phyloP scores from a whole-genome alignment of 179 eudicot genomes.

The Gypsophila paniculata region DNA sequence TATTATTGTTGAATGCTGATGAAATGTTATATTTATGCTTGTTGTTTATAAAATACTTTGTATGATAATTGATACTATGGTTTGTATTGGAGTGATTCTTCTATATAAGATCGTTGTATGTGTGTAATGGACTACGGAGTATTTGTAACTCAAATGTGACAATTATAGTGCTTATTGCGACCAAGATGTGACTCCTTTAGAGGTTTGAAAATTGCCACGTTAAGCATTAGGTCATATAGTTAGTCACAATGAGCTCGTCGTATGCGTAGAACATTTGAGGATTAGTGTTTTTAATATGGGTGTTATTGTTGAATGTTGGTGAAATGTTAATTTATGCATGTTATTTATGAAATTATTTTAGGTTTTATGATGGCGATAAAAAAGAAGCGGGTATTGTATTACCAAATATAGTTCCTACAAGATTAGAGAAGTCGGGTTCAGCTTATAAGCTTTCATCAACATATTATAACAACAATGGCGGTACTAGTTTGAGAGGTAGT shows the following conservation, averaged over 20 bases:
- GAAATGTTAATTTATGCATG: background rate
- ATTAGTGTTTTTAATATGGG: no score
- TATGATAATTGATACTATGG: slow-evolving; percentile 58
- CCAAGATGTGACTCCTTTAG: no score
- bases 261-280: no score
- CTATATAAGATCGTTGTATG: no score
- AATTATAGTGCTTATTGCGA: no score
- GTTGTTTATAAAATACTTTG: slow-evolving; percentile 21
- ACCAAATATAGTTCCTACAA: slow-evolving; percentile 45
- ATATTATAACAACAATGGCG: slow-evolving; percentile 32
- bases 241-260: no score
- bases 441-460: slow-evolving; percentile 46
- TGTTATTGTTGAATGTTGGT: background rate
- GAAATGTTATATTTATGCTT: background rate
- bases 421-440: slow-evolving; percentile 50
- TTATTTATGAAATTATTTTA: slow-evolving; percentile 26
- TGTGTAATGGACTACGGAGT: no score
- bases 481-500: slow-evolving; percentile 38
- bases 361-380: slow-evolving; percentile 72
- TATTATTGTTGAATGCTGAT: slow-evolving; percentile 8
- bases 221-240: no score
- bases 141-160: no score
- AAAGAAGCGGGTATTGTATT: slow-evolving; percentile 40
- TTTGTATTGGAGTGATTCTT: no score
- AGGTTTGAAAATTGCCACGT: no score